Evolutionary conservation across 2,329 filamentous ascomycete genomes (phyloP).

Genomic region (Paradendryphiella salina): DNA sequence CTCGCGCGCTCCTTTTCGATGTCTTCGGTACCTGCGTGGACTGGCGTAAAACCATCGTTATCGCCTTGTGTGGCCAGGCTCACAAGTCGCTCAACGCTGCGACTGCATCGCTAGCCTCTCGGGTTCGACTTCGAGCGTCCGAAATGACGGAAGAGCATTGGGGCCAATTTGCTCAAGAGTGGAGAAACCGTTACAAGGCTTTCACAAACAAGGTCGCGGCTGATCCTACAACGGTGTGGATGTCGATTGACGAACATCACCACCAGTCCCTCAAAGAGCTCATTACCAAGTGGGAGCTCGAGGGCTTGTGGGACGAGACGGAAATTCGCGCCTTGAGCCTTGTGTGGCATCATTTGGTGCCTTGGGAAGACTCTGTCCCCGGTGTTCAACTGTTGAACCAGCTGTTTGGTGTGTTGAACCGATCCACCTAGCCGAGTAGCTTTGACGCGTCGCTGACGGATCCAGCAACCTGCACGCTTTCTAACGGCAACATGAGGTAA

Average conservation of each 20-base stretch:
- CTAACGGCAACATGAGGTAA: slow-evolving; percentile 67
- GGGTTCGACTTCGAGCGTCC: slow-evolving; percentile 54
- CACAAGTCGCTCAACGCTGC: slow-evolving; percentile 53
- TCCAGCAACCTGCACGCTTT: slow-evolving; percentile 64
- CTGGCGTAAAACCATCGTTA: slow-evolving; percentile 70
- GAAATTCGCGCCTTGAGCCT: slow-evolving; percentile 54
- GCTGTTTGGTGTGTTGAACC: slow-evolving; percentile 48
- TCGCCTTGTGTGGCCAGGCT: slow-evolving; percentile 59
- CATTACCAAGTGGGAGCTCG: slow-evolving; percentile 59
- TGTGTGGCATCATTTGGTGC: slow-evolving; percentile 71
- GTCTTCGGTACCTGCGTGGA: slow-evolving; percentile 81
- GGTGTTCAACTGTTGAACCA: slow-evolving; percentile 61
- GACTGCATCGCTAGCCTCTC: slow-evolving; percentile 51
- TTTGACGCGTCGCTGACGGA: slow-evolving; percentile 1
- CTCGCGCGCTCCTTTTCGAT: slow-evolving; percentile 70
- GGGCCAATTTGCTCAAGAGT: slow-evolving; percentile 68
- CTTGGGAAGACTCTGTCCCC: slow-evolving; percentile 67
- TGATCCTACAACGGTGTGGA: slow-evolving; percentile 55
- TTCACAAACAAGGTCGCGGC: slow-evolving; percentile 63
- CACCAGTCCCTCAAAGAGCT: slow-evolving; percentile 63
- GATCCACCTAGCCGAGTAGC: slow-evolving; percentile 6
- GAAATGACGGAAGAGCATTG: slow-evolving; percentile 62
- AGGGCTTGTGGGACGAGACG: slow-evolving; percentile 59
- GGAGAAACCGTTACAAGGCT: slow-evolving; percentile 65
- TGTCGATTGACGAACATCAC: slow-evolving; percentile 74